Evolutionary conservation across 2,329 filamentous ascomycete genomes (phyloP).

Genomic region (Rhynchosporium agropyri): DNA sequence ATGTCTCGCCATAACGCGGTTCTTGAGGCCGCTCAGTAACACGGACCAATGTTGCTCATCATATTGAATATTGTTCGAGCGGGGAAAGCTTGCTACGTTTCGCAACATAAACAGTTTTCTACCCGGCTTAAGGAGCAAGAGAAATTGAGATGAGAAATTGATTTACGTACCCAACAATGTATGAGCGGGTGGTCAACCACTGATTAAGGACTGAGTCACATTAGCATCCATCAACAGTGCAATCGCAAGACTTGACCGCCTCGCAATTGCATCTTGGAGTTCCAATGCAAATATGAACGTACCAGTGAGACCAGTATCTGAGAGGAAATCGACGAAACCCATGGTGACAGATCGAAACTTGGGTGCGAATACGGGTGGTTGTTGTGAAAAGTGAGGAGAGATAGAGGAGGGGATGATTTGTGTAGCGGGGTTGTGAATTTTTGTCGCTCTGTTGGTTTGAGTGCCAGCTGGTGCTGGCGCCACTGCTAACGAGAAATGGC

Average conservation of each 20-base stretch:
- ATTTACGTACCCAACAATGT: slow-evolving; percentile 76
- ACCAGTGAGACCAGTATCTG: slow-evolving; percentile 65
- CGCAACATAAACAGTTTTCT: slow-evolving; percentile 23
- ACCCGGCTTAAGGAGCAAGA: slow-evolving; percentile 26
- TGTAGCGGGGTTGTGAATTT: slow-evolving; percentile 21
- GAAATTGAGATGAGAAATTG: slow-evolving; percentile 19
- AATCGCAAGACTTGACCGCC: slow-evolving; percentile 25
- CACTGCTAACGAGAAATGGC: background rate
- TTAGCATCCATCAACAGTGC: slow-evolving; percentile 33
- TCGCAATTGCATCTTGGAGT: slow-evolving; percentile 12
- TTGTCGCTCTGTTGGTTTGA: background rate
- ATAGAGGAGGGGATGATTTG: slow-evolving; percentile 18
- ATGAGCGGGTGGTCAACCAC: slow-evolving; percentile 76
- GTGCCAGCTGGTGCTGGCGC: slow-evolving; percentile 6
- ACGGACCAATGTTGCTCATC: slow-evolving; percentile 95
- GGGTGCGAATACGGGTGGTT: slow-evolving; percentile 4
- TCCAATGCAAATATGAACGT: slow-evolving; percentile 47
- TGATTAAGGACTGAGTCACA: slow-evolving; percentile 64
- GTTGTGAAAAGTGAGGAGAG: slow-evolving; percentile 11
- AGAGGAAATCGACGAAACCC: slow-evolving; percentile 70
- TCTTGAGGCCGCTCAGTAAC: slow-evolving; percentile 95
- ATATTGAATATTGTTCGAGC: slow-evolving; percentile 44
- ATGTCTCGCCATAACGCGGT: slow-evolving; percentile 77
- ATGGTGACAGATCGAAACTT: slow-evolving; percentile 46
- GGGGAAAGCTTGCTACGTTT: slow-evolving; percentile 8